These are phyloP conservation scores for Exophiala aquamarina DNA, from an alignment of 2,329 filamentous ascomycete species.

Conservation along the genomic window DNA sequence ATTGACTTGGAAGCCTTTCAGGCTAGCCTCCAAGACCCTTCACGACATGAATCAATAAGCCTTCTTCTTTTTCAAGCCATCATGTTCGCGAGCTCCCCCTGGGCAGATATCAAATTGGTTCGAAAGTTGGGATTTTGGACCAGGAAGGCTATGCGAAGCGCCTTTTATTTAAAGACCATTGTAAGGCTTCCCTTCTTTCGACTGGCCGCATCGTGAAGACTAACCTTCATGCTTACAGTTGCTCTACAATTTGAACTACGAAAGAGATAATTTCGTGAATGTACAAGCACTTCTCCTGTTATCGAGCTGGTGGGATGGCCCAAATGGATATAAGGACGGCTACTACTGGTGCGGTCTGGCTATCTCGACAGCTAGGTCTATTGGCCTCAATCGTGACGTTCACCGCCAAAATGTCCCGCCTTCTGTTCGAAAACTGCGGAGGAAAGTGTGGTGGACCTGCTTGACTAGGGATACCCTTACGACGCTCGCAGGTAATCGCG, in stretches of 20 bases:
- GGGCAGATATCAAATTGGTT: constrained; percentile 75
- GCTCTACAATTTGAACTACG: constrained; percentile 92
- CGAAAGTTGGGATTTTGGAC: constrained; percentile 72
- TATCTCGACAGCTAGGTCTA: constrained; percentile 86
- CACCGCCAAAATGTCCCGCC: constrained; percentile 71
- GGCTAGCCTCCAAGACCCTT: constrained; percentile 57
- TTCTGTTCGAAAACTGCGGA: constrained; percentile 78
- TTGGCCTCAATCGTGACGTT: constrained; percentile 87
- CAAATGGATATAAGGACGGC: constrained; percentile 93
- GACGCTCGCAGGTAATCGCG: constrained; percentile 68
- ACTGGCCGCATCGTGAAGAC: constrained; percentile 42
- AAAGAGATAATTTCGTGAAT: constrained; percentile 80
- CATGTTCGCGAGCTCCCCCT: constrained; percentile 88
- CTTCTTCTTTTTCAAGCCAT: constrained; percentile 86
- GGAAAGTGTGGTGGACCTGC: constrained; percentile 95
- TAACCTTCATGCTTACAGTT: constrained; percentile 59
- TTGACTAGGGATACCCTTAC: constrained; percentile 88
- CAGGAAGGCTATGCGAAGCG: constrained; percentile 79
- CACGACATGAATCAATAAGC: constrained; percentile 72
- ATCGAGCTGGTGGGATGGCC: constrained; percentile 96
- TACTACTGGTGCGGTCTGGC: constrained; percentile 99
- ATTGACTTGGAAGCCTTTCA: constrained; percentile 65
- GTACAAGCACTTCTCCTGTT: constrained; percentile 86
- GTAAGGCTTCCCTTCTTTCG: constrained; percentile 88
- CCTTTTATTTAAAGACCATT: constrained; percentile 64